These are phyloP conservation scores for Rhizopogon vesiculosus DNA, from an alignment of 768 basidiomycete species.

Conservation along the genomic window DNA sequence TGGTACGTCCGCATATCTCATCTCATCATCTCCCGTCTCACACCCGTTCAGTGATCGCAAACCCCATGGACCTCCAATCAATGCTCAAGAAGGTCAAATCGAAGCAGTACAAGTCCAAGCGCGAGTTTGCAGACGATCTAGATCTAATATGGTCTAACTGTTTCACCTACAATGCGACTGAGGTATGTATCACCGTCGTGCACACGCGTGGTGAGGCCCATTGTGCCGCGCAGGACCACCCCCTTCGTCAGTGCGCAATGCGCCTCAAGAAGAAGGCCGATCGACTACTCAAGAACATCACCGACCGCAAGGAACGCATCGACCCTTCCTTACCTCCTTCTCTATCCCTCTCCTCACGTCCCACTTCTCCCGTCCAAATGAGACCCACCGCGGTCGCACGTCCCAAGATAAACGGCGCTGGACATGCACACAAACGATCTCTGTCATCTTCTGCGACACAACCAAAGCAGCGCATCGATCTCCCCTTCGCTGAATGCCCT, in stretches of 20 bases:
- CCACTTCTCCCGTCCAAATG: conserved; percentile 13
- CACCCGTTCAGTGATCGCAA: conserved; percentile 67
- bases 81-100: conserved; percentile 92
- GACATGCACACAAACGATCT: conserved; percentile 34
- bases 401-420: conserved; percentile 38
- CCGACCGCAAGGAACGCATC: conserved; percentile 78
- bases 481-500: conserved; percentile 59
- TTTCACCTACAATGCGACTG: conserved; percentile 84
- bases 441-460: conserved; percentile 30
- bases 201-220: neutral
- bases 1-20: conserved; percentile 42
- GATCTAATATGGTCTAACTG: conserved; percentile 98
- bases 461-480: conserved; percentile 27
- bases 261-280: conserved; percentile 84
- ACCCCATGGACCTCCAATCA: conserved; percentile 94
- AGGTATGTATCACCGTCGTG: conserved; percentile 50
- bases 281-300: conserved; percentile 80
- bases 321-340: conserved; percentile 62
- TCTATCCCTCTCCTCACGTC: conserved; percentile 25
- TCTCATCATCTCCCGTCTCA: conserved; percentile 3
- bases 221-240: conserved; percentile 62
- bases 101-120: conserved; percentile 89
- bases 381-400: conserved; percentile 35
- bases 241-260: conserved; percentile 75
- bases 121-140: conserved; percentile 90